phyloP scores from a whole-genome alignment of 108 stramenopile genomes.

The Cyclotella atomus region DNA sequence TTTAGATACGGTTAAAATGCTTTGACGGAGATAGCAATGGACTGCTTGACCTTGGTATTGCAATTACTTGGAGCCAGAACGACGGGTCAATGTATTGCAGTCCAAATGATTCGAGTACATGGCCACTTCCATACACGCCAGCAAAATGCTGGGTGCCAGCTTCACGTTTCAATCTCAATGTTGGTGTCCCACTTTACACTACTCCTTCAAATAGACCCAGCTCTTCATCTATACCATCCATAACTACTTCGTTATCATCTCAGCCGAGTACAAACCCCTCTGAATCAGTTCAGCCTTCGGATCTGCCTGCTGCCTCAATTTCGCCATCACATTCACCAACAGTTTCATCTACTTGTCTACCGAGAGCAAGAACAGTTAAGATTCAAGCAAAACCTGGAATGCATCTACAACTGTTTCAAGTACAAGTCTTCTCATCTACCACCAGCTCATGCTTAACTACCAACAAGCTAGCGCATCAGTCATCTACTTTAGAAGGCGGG shows the following conservation, averaged over 20 bases:
- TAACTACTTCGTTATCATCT: neutral
- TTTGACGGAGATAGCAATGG: neutral
- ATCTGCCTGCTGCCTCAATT: neutral
- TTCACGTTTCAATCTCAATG: neutral
- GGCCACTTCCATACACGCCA: neutral
- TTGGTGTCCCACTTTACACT: conserved; percentile 4
- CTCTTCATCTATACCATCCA: neutral
- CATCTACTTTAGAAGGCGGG: neutral
- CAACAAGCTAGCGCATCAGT: neutral
- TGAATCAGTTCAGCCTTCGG: neutral
- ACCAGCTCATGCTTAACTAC: neutral
- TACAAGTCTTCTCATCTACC: conserved; percentile 1
- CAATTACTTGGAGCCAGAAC: neutral
- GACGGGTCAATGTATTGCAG: neutral
- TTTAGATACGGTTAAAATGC: neutral
- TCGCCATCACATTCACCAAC: neutral
- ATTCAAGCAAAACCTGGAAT: neutral
- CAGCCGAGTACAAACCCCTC: neutral
- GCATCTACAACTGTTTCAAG: neutral
- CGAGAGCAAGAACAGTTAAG: neutral
- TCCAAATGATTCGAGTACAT: neutral
- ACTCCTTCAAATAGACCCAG: neutral
- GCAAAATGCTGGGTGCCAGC: conserved; percentile 3
- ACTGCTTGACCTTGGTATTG: neutral
- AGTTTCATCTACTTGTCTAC: neutral